Evolutionary conservation across 345 rosid species (phyloP).

Genomic region (Euphorbia peplus): DNA sequence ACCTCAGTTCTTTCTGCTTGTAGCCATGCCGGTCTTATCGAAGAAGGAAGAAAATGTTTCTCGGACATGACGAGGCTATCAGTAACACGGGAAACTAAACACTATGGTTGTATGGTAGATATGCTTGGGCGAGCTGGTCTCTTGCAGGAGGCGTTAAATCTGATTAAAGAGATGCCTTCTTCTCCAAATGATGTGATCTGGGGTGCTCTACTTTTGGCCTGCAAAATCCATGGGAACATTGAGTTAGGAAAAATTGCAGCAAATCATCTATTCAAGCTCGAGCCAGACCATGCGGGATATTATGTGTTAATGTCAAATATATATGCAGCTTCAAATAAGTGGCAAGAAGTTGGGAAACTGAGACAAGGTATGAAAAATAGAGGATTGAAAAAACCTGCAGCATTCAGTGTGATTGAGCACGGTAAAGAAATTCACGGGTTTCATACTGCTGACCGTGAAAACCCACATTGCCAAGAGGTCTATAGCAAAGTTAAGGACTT

Average conservation of each 20-base stretch:
- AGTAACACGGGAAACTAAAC: conserved; percentile 36
- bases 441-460: conserved; percentile 45
- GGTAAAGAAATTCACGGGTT: conserved; percentile 45
- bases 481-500: conserved; percentile 36
- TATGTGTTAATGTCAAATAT: conserved; percentile 53
- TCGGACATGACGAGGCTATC: conserved; percentile 37
- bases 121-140: conserved; percentile 61
- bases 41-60: conserved; percentile 52
- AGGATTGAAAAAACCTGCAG: conserved; percentile 58
- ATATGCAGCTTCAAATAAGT: conserved; percentile 52
- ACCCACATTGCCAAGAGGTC: conserved; percentile 36
- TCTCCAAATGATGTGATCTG: conserved; percentile 47
- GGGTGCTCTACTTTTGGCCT: conserved; percentile 62
- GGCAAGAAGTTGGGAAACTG: conserved; percentile 50
- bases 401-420: conserved; percentile 44
- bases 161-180: conserved; percentile 48
- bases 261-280: conserved; percentile 37
- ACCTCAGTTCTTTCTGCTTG: conserved; percentile 58
- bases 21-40: conserved; percentile 54
- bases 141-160: conserved; percentile 43
- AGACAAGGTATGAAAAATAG: conserved; percentile 45
- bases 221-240: conserved; percentile 47
- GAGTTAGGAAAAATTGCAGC: conserved; percentile 51
- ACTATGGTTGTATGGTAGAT: conserved; percentile 64
- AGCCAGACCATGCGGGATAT: conserved; percentile 53